A percentile compares a stretch with the other conserved stretches of the same genome.
Evolutionary conservation across 768 basidiomycete species (phyloP).

Genomic region (Mycena leptocephala): DNA sequence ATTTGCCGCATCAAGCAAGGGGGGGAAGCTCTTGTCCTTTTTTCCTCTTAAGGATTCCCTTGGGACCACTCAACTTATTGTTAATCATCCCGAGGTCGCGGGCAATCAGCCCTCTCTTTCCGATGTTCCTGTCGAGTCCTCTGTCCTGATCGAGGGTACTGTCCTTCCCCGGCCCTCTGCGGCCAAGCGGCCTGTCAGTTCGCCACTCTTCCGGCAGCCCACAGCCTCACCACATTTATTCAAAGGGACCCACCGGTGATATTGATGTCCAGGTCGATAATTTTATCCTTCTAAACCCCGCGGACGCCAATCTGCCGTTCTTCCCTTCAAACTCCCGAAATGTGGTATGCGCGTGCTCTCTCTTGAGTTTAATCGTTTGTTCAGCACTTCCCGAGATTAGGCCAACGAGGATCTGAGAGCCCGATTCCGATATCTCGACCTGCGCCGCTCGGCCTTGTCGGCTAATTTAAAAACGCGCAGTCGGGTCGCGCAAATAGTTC

Average conservation of each 20-base stretch:
- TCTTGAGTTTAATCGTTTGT: conserved; percentile 35
- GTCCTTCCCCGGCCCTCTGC: conserved; percentile 76
- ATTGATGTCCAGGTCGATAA: conserved; percentile 86
- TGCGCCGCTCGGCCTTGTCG: conserved; percentile 82
- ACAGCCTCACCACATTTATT: conserved; percentile 38
- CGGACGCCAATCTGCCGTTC: conserved; percentile 83
- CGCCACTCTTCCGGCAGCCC: conserved; percentile 8
- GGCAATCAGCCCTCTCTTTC: conserved; percentile 64
- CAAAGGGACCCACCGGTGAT: conserved; percentile 76
- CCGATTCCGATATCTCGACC: conserved; percentile 91
- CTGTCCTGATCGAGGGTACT: conserved; percentile 81
- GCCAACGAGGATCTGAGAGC: conserved; percentile 90
- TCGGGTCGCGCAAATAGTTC: conserved; percentile 84
- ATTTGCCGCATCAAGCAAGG: conserved; percentile 70
- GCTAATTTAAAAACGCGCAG: conserved; percentile 88
- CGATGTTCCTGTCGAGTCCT: conserved; percentile 82
- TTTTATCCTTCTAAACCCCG: conserved; percentile 87
- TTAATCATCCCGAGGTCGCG: conserved; percentile 60
- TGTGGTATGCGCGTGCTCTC: conserved; percentile 68
- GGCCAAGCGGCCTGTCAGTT: conserved; percentile 75
- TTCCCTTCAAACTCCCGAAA: conserved; percentile 84
- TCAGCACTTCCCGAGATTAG: conserved; percentile 54
- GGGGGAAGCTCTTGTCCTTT: conserved; percentile 81
- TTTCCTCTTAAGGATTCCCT: conserved; percentile 88
- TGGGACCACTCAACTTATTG: conserved; percentile 86